Percentiles rank a stretch among this genome's conserved stretches.
These are phyloP conservation scores for Remersonia thermophila DNA, from an alignment of 2,329 filamentous ascomycete genomes.

Conservation along the genomic window DNA sequence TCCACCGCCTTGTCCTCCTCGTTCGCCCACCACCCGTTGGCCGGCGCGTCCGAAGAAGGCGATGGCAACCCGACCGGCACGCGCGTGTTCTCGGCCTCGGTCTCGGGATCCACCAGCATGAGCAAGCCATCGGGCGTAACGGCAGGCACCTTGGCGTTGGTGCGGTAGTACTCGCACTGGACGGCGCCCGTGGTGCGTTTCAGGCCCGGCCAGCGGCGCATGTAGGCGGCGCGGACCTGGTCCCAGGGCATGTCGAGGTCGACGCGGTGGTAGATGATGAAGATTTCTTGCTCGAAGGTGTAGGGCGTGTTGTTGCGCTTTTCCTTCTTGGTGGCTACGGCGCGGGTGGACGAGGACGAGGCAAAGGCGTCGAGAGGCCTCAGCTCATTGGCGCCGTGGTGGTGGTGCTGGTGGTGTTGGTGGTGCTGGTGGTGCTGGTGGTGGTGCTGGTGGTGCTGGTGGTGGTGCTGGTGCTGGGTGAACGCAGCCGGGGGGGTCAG, in stretches of 20 bases:
- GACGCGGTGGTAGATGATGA: constrained; percentile 15
- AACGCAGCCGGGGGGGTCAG: background rate
- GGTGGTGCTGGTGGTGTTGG: background rate
- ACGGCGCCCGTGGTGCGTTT: constrained; percentile 9
- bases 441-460: background rate
- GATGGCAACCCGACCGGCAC: too few relatives aligned
- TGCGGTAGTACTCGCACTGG: constrained; percentile 16
- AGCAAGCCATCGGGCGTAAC: constrained; percentile 7
- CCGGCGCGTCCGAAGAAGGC: too few relatives aligned
- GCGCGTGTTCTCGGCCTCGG: background rate
- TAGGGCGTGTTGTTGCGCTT: constrained; percentile 13
- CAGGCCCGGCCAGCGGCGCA: constrained; percentile 3
- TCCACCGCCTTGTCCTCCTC: background rate
- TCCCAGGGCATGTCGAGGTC: constrained; percentile 12
- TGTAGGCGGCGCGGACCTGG: constrained; percentile 8
- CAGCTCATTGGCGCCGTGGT: background rate
- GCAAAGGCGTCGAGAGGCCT: too few relatives aligned
- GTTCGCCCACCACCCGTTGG: background rate
- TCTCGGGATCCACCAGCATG: constrained; percentile 5
- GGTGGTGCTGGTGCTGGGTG: background rate
- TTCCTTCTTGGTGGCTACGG: background rate
- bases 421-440: background rate
- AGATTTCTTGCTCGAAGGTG: constrained; percentile 12
- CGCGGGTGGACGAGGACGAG: background rate
- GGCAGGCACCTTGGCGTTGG: constrained; percentile 11